Base-by-base conservation (phyloP, 2,329 filamentous ascomycete species). In the Penicillium olsonii region DNA sequence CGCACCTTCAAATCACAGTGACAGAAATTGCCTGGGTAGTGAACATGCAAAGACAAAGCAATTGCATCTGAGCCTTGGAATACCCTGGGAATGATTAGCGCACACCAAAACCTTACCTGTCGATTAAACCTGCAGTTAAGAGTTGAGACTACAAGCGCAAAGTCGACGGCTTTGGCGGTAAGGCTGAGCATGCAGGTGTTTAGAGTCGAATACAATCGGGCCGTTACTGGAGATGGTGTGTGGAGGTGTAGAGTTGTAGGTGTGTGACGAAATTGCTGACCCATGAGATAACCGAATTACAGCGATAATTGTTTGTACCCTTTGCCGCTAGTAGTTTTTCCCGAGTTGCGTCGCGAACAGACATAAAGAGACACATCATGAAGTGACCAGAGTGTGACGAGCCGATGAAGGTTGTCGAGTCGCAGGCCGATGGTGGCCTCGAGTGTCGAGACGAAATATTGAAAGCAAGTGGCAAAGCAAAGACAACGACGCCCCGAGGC, bases 241-340 rank as follows among this genome's bases (percentile, higher is more conserved):
- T 66, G 59, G 60, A 63, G 59, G 57, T 60, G 65, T 67, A 68
- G 56, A 70, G 68, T 64, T 73, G 54, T 52, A 54, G 42, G 42
- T 50, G 46, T 48, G 45, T 50, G 56, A 52, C 53, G 58, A 61
- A 52, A 69, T 65, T 72, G 70, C 67, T 73, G 71, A 68, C 58
- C 60, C 68, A 72, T 67, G 64, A 70, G 68, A 73, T 57, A 72
- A 69, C 67, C 69, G 68, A 71, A 73, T 72, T 74, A 74, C 71
- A 74, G 71, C 68, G 70, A 69, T 67, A 67, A 61, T 64, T 68
- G 64, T 63, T 66, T 61, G 63, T 68, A 64, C 67, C 64, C 68
- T 50, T 67, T 71, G 70, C 68, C 69, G 71, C 70, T 68, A 72
- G 60, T 66, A 61, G 42, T 50, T 62, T 68, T 63, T 61, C 67